Evolutionary conservation across 345 rosid species (phyloP).

Genomic region (Turritis glabra): DNA sequence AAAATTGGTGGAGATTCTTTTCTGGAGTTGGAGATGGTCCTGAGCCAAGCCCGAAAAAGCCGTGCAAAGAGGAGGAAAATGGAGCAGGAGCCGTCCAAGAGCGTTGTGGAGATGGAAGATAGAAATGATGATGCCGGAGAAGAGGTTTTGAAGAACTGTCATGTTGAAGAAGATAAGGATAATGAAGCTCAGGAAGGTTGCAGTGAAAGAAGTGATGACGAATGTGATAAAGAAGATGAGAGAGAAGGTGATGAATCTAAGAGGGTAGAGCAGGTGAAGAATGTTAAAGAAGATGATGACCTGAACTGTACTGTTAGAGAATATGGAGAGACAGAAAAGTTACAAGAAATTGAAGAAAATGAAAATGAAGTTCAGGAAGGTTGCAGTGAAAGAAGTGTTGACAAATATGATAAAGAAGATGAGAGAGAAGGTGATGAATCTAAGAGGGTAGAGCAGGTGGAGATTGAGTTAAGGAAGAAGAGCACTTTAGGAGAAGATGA

Average conservation of each 20-base stretch:
- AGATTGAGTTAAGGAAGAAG: neutral
- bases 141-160: neutral
- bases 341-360: neutral
- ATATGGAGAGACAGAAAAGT: constrained; percentile 8
- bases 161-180: constrained; percentile 2
- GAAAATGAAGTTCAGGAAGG: constrained; percentile 6
- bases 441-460: constrained; percentile 25
- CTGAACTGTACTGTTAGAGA: neutral
- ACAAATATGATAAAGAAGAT: neutral
- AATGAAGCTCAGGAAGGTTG: constrained; percentile 5
- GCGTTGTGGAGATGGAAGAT: constrained; percentile 17
- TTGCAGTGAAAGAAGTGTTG: neutral
- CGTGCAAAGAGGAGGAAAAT: constrained; percentile 31
- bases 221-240: neutral
- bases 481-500: constrained; percentile 5
- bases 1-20: constrained; percentile 32
- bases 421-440: neutral
- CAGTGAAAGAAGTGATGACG: neutral
- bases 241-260: neutral
- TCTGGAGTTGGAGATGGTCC: constrained; percentile 26
- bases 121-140: neutral
- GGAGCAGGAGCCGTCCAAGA: constrained; percentile 10
- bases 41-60: constrained; percentile 24
- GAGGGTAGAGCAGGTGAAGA: constrained; percentile 21
- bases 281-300: neutral